Evolutionary conservation across 2,329 filamentous ascomycete genomes (phyloP).

Genomic region (Nannizziopsis barbatae): DNA sequence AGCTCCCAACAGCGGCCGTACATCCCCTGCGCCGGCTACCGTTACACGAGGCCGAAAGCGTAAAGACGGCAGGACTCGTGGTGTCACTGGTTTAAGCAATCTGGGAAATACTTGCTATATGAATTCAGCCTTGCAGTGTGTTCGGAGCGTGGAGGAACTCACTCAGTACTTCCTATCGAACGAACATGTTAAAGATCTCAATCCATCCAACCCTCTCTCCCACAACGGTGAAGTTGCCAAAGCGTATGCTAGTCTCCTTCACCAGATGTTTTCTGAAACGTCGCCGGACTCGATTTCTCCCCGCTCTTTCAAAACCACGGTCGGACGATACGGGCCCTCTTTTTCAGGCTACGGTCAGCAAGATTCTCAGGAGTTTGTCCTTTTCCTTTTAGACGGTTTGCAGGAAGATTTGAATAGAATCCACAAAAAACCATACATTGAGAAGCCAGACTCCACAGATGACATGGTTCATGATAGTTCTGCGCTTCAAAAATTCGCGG

Average conservation of each 20-base stretch:
- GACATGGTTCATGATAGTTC: conserved; percentile 77
- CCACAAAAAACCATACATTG: conserved; percentile 90
- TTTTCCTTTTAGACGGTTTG: conserved; percentile 84
- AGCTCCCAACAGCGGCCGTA: conserved; percentile 45
- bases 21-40: conserved; percentile 54
- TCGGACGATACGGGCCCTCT: conserved; percentile 68
- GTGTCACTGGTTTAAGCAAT: conserved; percentile 75
- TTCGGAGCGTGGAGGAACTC: conserved; percentile 85
- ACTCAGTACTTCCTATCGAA: conserved; percentile 77
- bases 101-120: conserved; percentile 98
- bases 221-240: conserved; percentile 80
- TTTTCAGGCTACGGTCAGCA: conserved; percentile 95
- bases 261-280: conserved; percentile 63
- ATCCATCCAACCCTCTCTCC: conserved; percentile 71
- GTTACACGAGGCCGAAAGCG: conserved; percentile 62
- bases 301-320: conserved; percentile 66
- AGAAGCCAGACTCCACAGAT: conserved; percentile 95
- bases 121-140: conserved; percentile 93
- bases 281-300: conserved; percentile 61
- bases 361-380: conserved; percentile 92
- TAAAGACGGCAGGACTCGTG: conserved; percentile 57
- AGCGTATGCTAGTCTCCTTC: conserved; percentile 64
- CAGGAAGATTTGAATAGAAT: conserved; percentile 93
- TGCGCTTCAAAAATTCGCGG: conserved; percentile 72
- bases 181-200: conserved; percentile 68